Percentiles rank a stretch among this genome's conserved stretches.
Conservation (phyloP, 257 asterid genomes). For the Forsythia suspensa region DNA sequence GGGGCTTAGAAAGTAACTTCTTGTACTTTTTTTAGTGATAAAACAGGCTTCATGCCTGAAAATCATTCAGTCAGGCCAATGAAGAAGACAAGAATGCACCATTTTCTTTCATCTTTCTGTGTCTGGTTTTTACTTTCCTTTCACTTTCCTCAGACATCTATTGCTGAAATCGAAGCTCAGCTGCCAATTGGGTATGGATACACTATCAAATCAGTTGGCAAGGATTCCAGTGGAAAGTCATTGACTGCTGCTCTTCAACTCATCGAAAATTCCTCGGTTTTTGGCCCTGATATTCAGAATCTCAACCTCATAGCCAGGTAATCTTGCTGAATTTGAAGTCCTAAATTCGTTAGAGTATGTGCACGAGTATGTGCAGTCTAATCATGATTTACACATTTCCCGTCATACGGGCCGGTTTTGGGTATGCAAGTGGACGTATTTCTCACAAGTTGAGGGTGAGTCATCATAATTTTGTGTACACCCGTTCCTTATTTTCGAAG, state of each 20-base stretch:
- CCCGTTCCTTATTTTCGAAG: no score
- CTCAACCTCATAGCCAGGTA: slow-evolving; percentile 43
- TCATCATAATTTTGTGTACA: no score
- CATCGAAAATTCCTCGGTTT: slow-evolving; percentile 22
- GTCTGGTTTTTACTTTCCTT: neutral
- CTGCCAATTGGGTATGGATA: slow-evolving; percentile 29
- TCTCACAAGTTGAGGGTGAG: no score
- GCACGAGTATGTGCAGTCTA: no score
- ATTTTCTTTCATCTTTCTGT: neutral
- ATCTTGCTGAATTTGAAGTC: neutral
- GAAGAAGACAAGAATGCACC: neutral
- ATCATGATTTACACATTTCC: no score
- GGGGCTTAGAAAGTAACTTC: no score
- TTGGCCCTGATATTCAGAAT: slow-evolving; percentile 31
- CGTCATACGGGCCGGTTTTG: no score
- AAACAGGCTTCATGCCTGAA: no score
- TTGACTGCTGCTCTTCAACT: slow-evolving; percentile 25
- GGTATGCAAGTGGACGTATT: no score
- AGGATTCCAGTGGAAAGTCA: slow-evolving; percentile 15
- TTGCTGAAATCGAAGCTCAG: neutral
- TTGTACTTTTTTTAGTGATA: no score
- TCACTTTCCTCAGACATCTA: neutral
- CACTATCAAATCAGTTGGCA: slow-evolving; percentile 11
- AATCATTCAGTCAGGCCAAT: neutral
- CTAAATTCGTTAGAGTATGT: no score